Evolutionary conservation across 1,139 yeast species (phyloP), one percentile per base, ranked within the genome.

Genomic region (Yamadazyma taylorii): DNA sequence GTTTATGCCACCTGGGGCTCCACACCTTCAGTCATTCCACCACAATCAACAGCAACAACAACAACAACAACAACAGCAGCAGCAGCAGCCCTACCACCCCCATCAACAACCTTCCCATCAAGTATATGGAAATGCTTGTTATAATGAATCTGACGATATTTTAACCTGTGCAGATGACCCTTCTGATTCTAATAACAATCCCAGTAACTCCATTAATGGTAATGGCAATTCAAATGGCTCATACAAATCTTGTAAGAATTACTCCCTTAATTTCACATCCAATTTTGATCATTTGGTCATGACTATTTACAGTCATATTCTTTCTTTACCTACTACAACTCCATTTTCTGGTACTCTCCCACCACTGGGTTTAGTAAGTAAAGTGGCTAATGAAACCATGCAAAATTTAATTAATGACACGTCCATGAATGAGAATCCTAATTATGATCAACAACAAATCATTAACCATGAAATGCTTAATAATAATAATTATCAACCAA

Each of bases 241-340:
- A 24, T 34, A 43, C 22, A 61, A 56, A 38, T 48, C 54, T n/a
- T 51, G 59, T 25, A 58, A 60, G 33, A 59, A 52, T 39, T 69
- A 68, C 43, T 52, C 72, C 17, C 50, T 70, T 22, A 52, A 53
- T 34, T 70, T 70, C 47, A 68, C 70, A 8, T 54, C 60, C 9
- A 45, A 36, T 11, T 70, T 70, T 42, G 76, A 70, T 44, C 66
- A 60, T 47, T 52, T 69, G 36, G 60, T 70, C 11, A 49, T 67
- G 58, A 46, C 61, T 13, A 49, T 65, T 4, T 70, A 70, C 48
- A 54, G 62, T 22, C 58, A 63, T 34, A 55, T 69, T 25, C 53
- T 69, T 37, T 57, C 69, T 22, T 59, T 65, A 38, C 76, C 76
- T 28, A 70, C 76, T 11, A 69, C 75, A 3, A 69, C 75, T 5